Evolutionary conservation across 441 rosid species (phyloP), one percentile per base, ranked within the genome.

Genomic region (Theobroma grandiflorum): DNA sequence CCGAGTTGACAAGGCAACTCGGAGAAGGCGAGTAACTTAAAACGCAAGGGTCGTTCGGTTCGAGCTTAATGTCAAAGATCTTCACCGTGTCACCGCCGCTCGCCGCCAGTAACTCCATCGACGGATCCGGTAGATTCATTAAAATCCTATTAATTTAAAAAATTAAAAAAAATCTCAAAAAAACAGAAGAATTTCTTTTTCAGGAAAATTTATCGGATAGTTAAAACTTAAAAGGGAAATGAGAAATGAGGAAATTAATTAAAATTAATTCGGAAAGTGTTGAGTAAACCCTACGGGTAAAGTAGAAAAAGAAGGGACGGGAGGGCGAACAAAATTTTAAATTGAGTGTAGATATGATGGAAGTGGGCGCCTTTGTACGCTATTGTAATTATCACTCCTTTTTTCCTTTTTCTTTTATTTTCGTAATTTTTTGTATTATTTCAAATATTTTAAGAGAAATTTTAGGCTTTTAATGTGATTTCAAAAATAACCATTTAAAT

Each of bases 51-150:
- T 95, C 98, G 52, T 93, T 94, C 59, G 89, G 81, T 81, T 89
- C 94, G 57, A 85, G 89, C 4, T 93, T 88, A 8, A 92, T 93
- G 80, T 95, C 94, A 78, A 93, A 94, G 61, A 97, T 92, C 92
- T 94, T 97, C 61, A 97, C 93, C 50, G 98, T 92, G 81, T 95
- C 98, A 71, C 98, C 98, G 43, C 98, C 98, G 82, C 92, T 84
- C 4, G 96, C 93, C 8, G 95, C 99, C 73, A 94, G 87, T 61
- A 94, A 79, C 57, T 88, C 86, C 93, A 81, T 78, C 77, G 98
- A 86, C 57, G 89, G 96, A 90, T 95, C 93, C 82, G 89, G 74
- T 85, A 87, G 79, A 85, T 83, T 89, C 88, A 86, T 91, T 22
- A n/a, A 6, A 12, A 47, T 9, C 8, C 33, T 31, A 3, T 14